A percentile compares a stretch with the other conserved stretches of the same genome.
phyloP scores from a whole-genome alignment of 2,329 filamentous ascomycete genomes.

The Fusarium heterosporum region DNA sequence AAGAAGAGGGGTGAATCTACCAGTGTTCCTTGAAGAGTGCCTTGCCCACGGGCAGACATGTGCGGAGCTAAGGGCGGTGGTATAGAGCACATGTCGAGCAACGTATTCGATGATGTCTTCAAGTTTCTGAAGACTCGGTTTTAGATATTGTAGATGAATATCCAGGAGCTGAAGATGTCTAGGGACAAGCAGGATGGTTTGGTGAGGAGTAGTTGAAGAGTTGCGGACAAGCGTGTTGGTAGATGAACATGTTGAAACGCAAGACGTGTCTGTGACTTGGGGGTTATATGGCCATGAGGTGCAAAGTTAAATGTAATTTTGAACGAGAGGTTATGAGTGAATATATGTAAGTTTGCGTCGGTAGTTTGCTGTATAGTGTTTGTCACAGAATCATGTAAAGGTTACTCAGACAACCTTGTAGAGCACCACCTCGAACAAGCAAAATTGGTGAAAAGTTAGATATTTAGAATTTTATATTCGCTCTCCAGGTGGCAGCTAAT shows the following conservation, averaged over 20 bases:
- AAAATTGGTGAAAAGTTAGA: not conserved
- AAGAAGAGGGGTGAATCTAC: not conserved
- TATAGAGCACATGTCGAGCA: not conserved
- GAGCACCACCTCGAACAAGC: not conserved
- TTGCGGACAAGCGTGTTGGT: not conserved
- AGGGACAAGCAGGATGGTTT: not conserved
- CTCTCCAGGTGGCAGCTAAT: not conserved
- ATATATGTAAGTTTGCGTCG: not conserved
- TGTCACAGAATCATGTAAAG: conserved; percentile 13
- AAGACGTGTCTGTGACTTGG: not conserved
- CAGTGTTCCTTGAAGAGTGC: not conserved
- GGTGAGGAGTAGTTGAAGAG: not conserved
- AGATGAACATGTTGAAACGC: not conserved
- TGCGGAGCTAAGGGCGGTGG: not conserved
- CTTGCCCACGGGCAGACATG: not conserved
- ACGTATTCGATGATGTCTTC: not conserved
- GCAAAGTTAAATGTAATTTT: not conserved
- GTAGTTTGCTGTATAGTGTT: conserved; percentile 21
- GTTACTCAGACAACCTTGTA: not conserved
- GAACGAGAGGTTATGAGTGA: not conserved
- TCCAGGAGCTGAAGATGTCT: not conserved
- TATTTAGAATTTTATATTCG: not conserved
- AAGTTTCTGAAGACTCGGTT: not conserved
- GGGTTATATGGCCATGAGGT: too few species aligned
- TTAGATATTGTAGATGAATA: not conserved